Evolutionary conservation across 225 moss, liverwort and hornwort species (phyloP), one percentile per base, ranked within the genome.

Genomic region (Sphagnum contortum): DNA sequence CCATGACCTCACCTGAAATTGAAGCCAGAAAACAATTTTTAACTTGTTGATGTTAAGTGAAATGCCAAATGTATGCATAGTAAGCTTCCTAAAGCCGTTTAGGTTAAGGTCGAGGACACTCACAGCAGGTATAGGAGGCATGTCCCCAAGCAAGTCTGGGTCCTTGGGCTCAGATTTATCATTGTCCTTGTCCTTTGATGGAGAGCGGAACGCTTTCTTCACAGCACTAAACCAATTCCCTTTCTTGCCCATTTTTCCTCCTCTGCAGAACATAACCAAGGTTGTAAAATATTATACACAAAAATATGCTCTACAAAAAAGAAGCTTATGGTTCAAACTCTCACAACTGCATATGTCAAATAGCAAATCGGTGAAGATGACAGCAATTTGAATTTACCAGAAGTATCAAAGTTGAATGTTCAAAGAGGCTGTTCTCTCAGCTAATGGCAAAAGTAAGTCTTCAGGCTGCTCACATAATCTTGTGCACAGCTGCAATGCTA

Each of bases 131-230:
- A 73, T 61, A 52, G 81, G 74, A 61, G 80, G 84, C n/a, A 75
- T 78, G 57, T 78, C 78, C 45, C 80, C 84, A 64, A 84, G 75
- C 52, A 78, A 64, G 66, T 84, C 92, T 13, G 71, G 66, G 12
- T 88, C 92, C 72, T 77, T 82, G 48, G 61, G 73, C 47, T 77
- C 73, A 47, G 66, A 12, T 14, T 71, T 81, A 61, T 88, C 89
- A 3, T 82, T 70, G 50, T 88, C 88, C 63, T 81, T 87, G 57
- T 83, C 83, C 65, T 73, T 75, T 50, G 80, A 75, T 66, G 96
- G 92, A 29, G 96, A 84, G 58, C 90, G 87, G 63, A 98, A 98
- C 44, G 85, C 96, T 64, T 98, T 98, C 79, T 87, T 98, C 69
- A 98, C 90, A 68, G 90, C 90, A 57, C 75, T 89, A 29, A 98